A percentile compares a stretch with the other conserved stretches of the same genome.
Conservation (phyloP, 2,329 filamentous ascomycete genomes). For the Ophiobolus disseminans region DNA sequence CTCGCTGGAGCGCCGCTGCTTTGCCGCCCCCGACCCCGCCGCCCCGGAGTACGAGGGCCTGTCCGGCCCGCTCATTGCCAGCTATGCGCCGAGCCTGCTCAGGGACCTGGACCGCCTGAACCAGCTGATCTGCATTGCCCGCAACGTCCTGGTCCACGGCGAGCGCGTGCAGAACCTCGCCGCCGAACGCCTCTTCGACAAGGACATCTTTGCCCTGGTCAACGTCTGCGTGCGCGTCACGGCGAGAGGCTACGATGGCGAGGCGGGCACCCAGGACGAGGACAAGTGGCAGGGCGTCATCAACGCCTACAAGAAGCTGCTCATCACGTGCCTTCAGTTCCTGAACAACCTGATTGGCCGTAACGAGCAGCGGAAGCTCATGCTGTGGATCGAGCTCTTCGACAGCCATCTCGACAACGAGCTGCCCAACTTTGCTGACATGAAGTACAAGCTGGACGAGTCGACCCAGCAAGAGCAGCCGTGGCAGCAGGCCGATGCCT, state of each 20-base stretch:
- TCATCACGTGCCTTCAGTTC: conserved; percentile 71
- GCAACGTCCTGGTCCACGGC: conserved; percentile 68
- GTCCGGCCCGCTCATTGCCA: conserved; percentile 67
- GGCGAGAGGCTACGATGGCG: conserved; percentile 69
- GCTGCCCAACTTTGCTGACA: conserved; percentile 46
- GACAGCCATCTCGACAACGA: conserved; percentile 59
- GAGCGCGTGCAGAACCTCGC: conserved; percentile 69
- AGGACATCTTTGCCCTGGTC: conserved; percentile 66
- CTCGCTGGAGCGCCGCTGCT: conserved; percentile 67
- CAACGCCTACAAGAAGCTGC: conserved; percentile 69
- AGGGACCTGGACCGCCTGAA: conserved; percentile 70
- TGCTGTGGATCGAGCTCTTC: conserved; percentile 70
- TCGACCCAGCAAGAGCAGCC: conserved; percentile 31
- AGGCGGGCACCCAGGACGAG: conserved; percentile 66
- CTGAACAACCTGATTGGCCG: conserved; percentile 71
- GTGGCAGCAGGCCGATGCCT: conserved; percentile 20
- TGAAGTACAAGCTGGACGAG: conserved; percentile 47
- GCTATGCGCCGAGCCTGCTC: conserved; percentile 64
- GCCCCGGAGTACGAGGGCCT: conserved; percentile 64
- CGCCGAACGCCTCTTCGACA: conserved; percentile 65
- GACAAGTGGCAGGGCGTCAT: conserved; percentile 71
- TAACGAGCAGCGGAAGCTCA: conserved; percentile 70
- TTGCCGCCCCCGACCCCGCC: conserved; percentile 65
- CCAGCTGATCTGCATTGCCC: conserved; percentile 66
- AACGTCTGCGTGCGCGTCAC: conserved; percentile 71